Conservation (phyloP, 441 rosid species). For the Euphorbia celastroides region DNA sequence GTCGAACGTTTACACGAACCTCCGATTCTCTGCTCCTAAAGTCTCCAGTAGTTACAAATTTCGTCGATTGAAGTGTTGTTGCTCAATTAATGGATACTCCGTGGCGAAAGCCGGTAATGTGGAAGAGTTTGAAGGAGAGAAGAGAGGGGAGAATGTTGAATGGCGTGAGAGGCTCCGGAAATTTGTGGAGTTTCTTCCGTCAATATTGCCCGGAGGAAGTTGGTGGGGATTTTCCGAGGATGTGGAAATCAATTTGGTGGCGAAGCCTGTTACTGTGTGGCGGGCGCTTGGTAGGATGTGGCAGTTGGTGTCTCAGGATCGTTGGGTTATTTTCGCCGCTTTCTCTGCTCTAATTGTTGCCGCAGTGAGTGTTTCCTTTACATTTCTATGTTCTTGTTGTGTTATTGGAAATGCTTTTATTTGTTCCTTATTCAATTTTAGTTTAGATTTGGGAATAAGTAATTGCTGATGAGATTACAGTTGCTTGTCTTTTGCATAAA, state of each 20-base stretch:
- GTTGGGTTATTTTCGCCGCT: slow-evolving; percentile 75
- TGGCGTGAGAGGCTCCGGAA: slow-evolving; percentile 37
- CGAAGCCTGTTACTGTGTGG: slow-evolving; percentile 80
- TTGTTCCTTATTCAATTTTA: not conserved
- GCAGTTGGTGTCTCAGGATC: slow-evolving; percentile 79
- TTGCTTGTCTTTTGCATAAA: not conserved
- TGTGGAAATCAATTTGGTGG: slow-evolving; percentile 49
- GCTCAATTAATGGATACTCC: slow-evolving; percentile 60
- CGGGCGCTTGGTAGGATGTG: slow-evolving; percentile 86
- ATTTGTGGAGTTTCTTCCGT: slow-evolving; percentile 44
- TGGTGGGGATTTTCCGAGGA: slow-evolving; percentile 89
- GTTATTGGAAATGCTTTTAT: not conserved
- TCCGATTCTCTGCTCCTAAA: slow-evolving; percentile 17
- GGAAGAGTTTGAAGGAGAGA: slow-evolving; percentile 25
- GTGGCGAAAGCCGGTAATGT: slow-evolving; percentile 22
- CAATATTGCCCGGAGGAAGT: slow-evolving; percentile 78
- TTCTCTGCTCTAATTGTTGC: slow-evolving; percentile 75
- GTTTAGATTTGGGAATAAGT: not conserved
- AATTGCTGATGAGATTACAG: not conserved
- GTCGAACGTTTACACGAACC: slow-evolving; percentile 13
- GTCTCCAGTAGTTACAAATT: slow-evolving; percentile 12
- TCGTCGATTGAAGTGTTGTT: slow-evolving; percentile 25
- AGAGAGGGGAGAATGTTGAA: slow-evolving; percentile 31
- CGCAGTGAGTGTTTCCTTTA: slow-evolving; percentile 41
- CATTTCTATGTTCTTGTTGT: not conserved